Percentiles rank a stretch among this genome's conserved stretches.
Evolutionary conservation across 306 rosid genomes (phyloP).

Genomic region (Gillenia trifoliata): DNA sequence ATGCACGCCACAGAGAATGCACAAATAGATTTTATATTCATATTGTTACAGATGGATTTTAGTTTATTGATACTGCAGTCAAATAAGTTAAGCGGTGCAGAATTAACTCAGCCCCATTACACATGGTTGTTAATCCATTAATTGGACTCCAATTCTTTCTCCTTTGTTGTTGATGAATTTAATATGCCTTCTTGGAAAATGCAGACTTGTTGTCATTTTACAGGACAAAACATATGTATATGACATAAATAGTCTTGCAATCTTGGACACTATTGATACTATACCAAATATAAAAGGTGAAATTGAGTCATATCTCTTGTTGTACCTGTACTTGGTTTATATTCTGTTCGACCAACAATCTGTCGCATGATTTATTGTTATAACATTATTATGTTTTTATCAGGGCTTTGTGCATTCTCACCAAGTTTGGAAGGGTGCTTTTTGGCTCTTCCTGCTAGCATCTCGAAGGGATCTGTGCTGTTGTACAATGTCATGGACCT

Average conservation of each 20-base stretch:
- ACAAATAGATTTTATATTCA: not conserved
- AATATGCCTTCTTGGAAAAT: constrained; percentile 20
- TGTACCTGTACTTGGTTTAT: not conserved
- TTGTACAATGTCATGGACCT: constrained; percentile 83
- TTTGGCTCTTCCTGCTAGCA: constrained; percentile 92
- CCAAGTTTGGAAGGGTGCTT: constrained; percentile 78
- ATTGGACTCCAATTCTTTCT: constrained; percentile 12
- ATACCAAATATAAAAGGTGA: constrained; percentile 84
- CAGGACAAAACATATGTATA: constrained; percentile 84
- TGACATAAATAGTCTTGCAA: constrained; percentile 69
- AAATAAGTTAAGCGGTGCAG: not conserved
- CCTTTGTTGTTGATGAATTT: constrained; percentile 24
- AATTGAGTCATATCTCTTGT: constrained; percentile 18
- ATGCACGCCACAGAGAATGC: not conserved
- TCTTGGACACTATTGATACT: constrained; percentile 82
- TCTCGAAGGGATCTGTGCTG: constrained; percentile 71
- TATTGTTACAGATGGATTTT: not conserved
- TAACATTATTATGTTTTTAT: not conserved
- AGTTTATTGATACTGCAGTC: not conserved
- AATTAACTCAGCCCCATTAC: not conserved
- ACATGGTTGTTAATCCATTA: not conserved
- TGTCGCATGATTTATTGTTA: not conserved
- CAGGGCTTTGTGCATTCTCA: constrained; percentile 90
- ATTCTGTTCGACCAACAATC: constrained; percentile 18
- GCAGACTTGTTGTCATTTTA: constrained; percentile 88